A percentile compares a stretch with the other conserved stretches of the same genome.
Conservation (phyloP, 2,329 filamentous ascomycete genomes). For the Endoconidiophora laricicola region DNA sequence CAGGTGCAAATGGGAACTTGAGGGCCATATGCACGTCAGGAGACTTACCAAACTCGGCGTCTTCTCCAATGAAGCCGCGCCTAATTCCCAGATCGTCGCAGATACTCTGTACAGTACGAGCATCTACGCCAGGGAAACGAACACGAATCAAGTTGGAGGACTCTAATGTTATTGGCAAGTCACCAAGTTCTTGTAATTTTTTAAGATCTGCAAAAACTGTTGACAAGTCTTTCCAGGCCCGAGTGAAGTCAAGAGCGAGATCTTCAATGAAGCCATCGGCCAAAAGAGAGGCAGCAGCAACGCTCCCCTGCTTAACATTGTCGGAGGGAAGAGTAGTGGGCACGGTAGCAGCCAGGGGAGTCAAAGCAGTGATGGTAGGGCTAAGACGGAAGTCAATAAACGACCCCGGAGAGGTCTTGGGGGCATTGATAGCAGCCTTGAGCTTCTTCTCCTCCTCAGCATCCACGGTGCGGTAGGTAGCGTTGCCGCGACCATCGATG, state of each 20-base stretch:
- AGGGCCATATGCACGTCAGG: constrained; percentile 59
- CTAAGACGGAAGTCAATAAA: constrained; percentile 78
- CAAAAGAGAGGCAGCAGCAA: constrained; percentile 48
- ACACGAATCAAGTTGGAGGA: constrained; percentile 53
- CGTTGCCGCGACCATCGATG: constrained; percentile 53
- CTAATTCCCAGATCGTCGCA: constrained; percentile 78
- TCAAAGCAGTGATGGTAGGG: constrained; percentile 79
- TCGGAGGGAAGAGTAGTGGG: constrained; percentile 1
- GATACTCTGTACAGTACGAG: constrained; percentile 60
- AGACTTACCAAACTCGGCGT: constrained; percentile 51
- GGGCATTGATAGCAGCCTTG: constrained; percentile 16
- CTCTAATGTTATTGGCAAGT: constrained; percentile 65
- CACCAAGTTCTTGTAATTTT: constrained; percentile 58
- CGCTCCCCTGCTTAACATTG: constrained; percentile 17
- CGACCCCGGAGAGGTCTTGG: constrained; percentile 56
- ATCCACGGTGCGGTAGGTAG: constrained; percentile 64
- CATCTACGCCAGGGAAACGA: constrained; percentile 82
- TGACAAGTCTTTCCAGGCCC: constrained; percentile 68
- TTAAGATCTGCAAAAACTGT: constrained; percentile 68
- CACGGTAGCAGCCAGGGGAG: constrained; percentile 44
- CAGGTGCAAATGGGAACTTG: constrained; percentile 71
- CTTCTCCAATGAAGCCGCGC: constrained; percentile 63
- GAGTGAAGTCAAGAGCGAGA: constrained; percentile 74
- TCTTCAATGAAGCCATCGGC: constrained; percentile 70
- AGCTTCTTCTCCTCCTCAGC: constrained; percentile 42